Evolutionary conservation across 2,329 filamentous ascomycete species (phyloP).

Genomic region (Coniosporium tulheliwenetii): DNA sequence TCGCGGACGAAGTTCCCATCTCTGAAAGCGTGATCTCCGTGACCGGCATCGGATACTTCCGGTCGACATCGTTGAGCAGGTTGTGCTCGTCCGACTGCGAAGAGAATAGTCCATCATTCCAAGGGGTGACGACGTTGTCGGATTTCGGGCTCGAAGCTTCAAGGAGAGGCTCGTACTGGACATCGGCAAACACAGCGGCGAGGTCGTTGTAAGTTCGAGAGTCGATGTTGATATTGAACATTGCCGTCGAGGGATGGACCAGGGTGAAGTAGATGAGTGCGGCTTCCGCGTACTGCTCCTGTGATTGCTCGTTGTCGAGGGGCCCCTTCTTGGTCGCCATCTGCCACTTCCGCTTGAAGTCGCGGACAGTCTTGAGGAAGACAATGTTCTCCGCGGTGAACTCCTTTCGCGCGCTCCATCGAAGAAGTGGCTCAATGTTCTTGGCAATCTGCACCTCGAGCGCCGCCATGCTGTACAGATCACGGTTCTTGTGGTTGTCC

Average conservation of each 20-base stretch:
- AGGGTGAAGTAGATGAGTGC: constrained; percentile 47
- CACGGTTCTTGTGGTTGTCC: constrained; percentile 5
- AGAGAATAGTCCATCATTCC: too few species aligned
- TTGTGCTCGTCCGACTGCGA: neutral
- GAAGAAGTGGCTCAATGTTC: constrained; percentile 43
- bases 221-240: constrained; percentile 53
- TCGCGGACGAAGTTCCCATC: neutral
- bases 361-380: constrained; percentile 42
- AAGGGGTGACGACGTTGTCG: too few species aligned
- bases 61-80: constrained; percentile 2
- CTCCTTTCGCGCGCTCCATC: constrained; percentile 49
- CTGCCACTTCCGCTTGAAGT: constrained; percentile 34
- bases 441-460: constrained; percentile 45
- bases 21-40: neutral
- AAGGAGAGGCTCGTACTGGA: constrained; percentile 7
- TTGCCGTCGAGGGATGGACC: constrained; percentile 43
- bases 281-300: constrained; percentile 39
- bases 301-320: constrained; percentile 4
- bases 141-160: too few species aligned
- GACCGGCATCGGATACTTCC: constrained; percentile 1
- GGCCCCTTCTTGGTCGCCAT: constrained; percentile 5
- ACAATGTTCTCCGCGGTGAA: constrained; percentile 59
- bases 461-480: constrained; percentile 42
- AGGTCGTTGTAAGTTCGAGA: constrained; percentile 39
- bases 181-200: constrained; percentile 32